Conservation (phyloP, 805 yeast genomes). For the Hanseniaspora mollemarum region DNA sequence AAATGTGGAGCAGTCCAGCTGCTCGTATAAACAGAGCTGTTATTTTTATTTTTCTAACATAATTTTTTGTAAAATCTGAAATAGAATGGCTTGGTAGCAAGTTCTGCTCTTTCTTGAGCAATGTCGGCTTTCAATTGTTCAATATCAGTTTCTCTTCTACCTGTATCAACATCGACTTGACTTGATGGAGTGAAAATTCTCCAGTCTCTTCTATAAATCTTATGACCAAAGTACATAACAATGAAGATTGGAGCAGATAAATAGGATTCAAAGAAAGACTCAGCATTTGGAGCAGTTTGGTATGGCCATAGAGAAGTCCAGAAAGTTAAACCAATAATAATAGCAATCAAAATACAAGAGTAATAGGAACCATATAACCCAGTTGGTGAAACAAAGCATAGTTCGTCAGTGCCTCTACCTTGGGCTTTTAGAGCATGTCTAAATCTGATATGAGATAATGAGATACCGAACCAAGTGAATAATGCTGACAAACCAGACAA, state of each 20-base stretch:
- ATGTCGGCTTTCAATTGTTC: constrained; percentile 43
- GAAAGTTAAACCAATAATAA: constrained; percentile 64
- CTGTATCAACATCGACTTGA: constrained; percentile 52
- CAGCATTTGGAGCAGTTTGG: constrained; percentile 33
- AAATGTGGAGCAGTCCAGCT: constrained; percentile 53
- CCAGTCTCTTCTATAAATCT: constrained; percentile 39
- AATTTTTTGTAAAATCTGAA: constrained; percentile 36
- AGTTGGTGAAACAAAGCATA: constrained; percentile 52
- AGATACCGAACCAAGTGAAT: constrained; percentile 54
- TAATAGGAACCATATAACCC: constrained; percentile 59
- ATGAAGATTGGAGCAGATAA: constrained; percentile 57
- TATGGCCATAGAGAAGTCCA: constrained; percentile 73
- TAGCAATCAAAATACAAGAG: constrained; percentile 46
- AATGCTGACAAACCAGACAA: constrained; percentile 52
- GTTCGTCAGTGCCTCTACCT: constrained; percentile 58
- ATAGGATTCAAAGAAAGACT: constrained; percentile 52
- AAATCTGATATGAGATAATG: constrained; percentile 49
- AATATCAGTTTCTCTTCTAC: constrained; percentile 47
- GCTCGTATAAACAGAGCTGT: constrained; percentile 46
- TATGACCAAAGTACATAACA: constrained; percentile 46
- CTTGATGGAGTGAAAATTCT: constrained; percentile 34
- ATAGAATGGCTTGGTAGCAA: constrained; percentile 38
- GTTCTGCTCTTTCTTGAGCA: constrained; percentile 38
- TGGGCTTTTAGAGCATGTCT: constrained; percentile 53
- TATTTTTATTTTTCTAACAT: constrained; percentile 30